Evolutionary conservation across 2,329 filamentous ascomycete genomes (phyloP).

Genomic region (Elsinoe fawcettii): DNA sequence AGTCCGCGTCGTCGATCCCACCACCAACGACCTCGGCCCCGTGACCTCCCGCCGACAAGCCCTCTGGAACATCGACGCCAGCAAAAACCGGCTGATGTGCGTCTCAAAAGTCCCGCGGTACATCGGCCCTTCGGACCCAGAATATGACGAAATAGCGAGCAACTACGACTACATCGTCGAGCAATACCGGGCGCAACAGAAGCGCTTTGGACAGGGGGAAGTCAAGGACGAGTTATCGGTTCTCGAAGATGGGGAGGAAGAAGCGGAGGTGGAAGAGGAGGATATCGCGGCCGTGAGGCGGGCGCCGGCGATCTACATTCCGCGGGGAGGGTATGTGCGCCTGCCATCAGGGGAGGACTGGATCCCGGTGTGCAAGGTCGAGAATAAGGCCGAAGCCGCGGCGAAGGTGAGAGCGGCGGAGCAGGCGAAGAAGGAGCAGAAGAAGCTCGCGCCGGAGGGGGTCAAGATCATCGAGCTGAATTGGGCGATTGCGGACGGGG

Average conservation of each 20-base stretch:
- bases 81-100: conserved; percentile 45
- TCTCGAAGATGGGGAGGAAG: conserved; percentile 14
- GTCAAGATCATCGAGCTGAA: conserved; percentile 79
- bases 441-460: conserved; percentile 37
- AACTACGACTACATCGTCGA: conserved; percentile 14
- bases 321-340: neutral
- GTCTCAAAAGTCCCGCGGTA: conserved; percentile 32
- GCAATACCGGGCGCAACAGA: conserved; percentile 8
- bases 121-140: conserved; percentile 1
- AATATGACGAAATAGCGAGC: conserved; percentile 12
- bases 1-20: conserved; percentile 38
- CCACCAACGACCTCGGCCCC: conserved; percentile 30
- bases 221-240: conserved; percentile 17
- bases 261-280: conserved; percentile 19
- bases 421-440: conserved; percentile 40
- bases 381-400: conserved; percentile 50
- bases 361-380: conserved; percentile 63
- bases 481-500: conserved; percentile 74
- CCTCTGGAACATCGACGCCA: conserved; percentile 42
- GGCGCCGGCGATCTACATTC: conserved; percentile 7
- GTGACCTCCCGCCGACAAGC: conserved; percentile 29
- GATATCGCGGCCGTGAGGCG: neutral
- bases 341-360: conserved; percentile 26
- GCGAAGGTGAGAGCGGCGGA: conserved; percentile 39
- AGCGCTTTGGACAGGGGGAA: conserved; percentile 15